phyloP scores from a whole-genome alignment of 441 rosid genomes.

The Corymbia citriodora region DNA sequence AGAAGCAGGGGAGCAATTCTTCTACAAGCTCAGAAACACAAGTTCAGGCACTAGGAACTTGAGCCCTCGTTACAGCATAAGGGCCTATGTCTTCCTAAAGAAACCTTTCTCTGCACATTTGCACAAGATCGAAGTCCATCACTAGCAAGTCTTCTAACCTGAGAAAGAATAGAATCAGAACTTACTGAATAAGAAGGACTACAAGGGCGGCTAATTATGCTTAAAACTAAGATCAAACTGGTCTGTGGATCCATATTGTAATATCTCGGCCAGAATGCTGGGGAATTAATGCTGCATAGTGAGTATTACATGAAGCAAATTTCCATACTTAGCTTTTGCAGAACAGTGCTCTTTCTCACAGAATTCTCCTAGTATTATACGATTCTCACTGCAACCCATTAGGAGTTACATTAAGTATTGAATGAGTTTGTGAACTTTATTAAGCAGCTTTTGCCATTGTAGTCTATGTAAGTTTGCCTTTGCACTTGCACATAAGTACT shows the following conservation, averaged over 20 bases:
- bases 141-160: neutral
- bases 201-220: neutral
- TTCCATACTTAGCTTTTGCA: neutral
- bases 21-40: neutral
- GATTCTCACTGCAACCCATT: neutral
- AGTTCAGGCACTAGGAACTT: neutral
- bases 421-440: neutral
- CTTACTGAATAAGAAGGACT: neutral
- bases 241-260: neutral
- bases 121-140: neutral
- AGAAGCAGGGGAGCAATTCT: neutral
- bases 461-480: neutral
- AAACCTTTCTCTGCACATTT: neutral
- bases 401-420: neutral
- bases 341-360: neutral
- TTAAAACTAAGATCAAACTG: neutral
- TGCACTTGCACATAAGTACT: neutral
- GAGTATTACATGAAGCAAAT: neutral
- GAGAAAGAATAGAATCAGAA: neutral
- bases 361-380: neutral
- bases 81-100: neutral
- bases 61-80: neutral
- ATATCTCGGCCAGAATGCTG: neutral
- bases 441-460: neutral
- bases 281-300: neutral